phyloP scores from a whole-genome alignment of 2,329 filamentous ascomycete species.

The Exophiala aquamarina region DNA sequence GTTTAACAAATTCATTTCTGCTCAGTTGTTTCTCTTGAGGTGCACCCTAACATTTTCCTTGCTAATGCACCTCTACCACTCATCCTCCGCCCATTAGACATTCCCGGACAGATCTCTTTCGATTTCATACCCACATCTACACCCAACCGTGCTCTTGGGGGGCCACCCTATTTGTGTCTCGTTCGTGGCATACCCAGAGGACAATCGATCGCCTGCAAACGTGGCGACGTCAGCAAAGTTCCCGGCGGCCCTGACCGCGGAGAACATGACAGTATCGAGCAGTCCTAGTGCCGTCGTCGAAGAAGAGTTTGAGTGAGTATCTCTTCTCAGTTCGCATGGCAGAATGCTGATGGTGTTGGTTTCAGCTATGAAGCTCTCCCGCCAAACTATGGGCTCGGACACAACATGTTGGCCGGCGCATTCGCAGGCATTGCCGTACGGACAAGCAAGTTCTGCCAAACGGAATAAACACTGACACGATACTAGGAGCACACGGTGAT shows the following conservation, averaged over 20 bases:
- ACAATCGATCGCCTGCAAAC: slow-evolving; percentile 17
- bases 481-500: slow-evolving; percentile 92
- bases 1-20: slow-evolving; percentile 20
- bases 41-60: background rate
- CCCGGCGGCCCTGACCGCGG: slow-evolving; percentile 30
- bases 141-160: background rate
- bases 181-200: slow-evolving; percentile 1
- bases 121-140: too few species aligned
- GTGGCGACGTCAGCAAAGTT: slow-evolving; percentile 30
- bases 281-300: slow-evolving; percentile 39
- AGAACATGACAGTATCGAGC: slow-evolving; percentile 27
- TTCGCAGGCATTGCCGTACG: slow-evolving; percentile 94
- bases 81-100: too few species aligned
- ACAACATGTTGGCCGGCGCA: slow-evolving; percentile 94
- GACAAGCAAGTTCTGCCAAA: slow-evolving; percentile 22
- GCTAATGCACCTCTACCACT: background rate
- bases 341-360: slow-evolving; percentile 19
- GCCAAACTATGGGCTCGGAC: slow-evolving; percentile 86
- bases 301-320: slow-evolving; percentile 49
- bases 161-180: background rate
- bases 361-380: slow-evolving; percentile 85
- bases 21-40: slow-evolving; percentile 11
- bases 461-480: slow-evolving; percentile 10
- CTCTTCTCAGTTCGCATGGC: slow-evolving; percentile 1
- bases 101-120: too few species aligned